These are phyloP conservation scores for Thelonectria rubi DNA, from an alignment of 2,329 filamentous ascomycete species.

Conservation along the genomic window DNA sequence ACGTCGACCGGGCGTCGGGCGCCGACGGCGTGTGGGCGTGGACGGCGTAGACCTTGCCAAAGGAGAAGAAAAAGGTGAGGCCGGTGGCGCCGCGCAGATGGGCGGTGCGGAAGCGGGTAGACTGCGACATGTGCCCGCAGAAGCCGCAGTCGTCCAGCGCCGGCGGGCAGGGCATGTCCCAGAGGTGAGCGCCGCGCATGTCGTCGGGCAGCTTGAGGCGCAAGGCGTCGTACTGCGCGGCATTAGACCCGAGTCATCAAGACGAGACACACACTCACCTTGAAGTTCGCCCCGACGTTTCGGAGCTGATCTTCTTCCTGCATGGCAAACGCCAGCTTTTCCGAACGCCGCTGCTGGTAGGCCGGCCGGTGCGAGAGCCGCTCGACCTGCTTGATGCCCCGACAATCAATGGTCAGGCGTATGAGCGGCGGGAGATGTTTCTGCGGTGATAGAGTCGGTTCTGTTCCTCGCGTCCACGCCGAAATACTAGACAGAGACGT, in stretches of 20 bases:
- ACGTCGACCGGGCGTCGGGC: not conserved
- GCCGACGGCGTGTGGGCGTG: constrained; percentile 2
- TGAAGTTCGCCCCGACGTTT: not conserved
- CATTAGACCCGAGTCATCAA: not conserved
- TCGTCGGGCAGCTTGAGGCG: not conserved
- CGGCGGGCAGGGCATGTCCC: constrained; percentile 21
- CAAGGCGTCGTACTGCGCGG: not conserved
- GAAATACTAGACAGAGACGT: not conserved
- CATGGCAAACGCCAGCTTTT: not conserved
- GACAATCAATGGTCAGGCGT: constrained; percentile 9
- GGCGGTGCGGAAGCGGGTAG: constrained; percentile 2
- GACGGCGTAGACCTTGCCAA: constrained; percentile 1
- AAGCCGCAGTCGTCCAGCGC: constrained; percentile 11
- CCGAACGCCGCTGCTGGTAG: not conserved
- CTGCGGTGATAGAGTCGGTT: not conserved
- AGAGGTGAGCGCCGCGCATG: not conserved
- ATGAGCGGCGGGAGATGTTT: not conserved
- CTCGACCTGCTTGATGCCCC: constrained; percentile 15
- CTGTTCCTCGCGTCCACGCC: not conserved
- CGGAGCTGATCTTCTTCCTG: constrained; percentile 3
- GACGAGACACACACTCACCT: not conserved
- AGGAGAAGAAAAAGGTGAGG: constrained; percentile 7
- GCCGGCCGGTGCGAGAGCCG: not conserved
- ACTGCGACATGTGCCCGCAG: not conserved
- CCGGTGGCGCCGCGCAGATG: not conserved